These are phyloP conservation scores for Populus simonii DNA, from an alignment of 345 rosid species.

Conservation along the genomic window DNA sequence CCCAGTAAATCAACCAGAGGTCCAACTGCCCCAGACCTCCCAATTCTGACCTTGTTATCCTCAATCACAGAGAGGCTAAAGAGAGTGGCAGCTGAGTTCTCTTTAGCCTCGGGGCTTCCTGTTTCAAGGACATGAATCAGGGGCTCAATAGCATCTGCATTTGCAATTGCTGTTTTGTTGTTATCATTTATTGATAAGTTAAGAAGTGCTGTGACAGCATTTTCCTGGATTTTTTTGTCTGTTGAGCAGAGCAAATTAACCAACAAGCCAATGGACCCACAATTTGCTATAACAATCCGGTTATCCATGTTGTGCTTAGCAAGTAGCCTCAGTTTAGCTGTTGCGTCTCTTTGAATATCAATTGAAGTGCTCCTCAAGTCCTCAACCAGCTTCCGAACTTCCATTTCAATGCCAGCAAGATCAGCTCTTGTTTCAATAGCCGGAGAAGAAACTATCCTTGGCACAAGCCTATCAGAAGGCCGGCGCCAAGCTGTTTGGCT, in stretches of 20 bases:
- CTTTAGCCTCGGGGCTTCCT: constrained; percentile 84
- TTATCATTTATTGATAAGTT: constrained; percentile 79
- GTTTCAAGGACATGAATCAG: constrained; percentile 74
- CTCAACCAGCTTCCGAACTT: constrained; percentile 63
- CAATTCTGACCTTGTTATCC: constrained; percentile 78
- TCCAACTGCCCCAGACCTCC: constrained; percentile 75
- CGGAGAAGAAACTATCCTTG: constrained; percentile 66
- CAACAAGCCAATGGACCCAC: constrained; percentile 62
- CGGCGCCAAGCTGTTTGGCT: constrained; percentile 66
- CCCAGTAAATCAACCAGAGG: constrained; percentile 87
- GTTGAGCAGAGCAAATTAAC: constrained; percentile 57
- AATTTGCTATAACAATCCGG: constrained; percentile 70
- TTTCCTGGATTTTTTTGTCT: constrained; percentile 58
- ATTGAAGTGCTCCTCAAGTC: constrained; percentile 54
- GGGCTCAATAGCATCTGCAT: constrained; percentile 71
- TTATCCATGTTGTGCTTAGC: constrained; percentile 79
- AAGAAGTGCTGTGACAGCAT: constrained; percentile 87
- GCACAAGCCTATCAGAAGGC: constrained; percentile 67
- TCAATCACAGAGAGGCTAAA: constrained; percentile 80
- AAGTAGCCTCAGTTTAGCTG: constrained; percentile 56
- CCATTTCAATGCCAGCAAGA: constrained; percentile 67
- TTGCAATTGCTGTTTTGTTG: constrained; percentile 67
- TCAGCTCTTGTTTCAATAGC: constrained; percentile 65
- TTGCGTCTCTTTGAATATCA: constrained; percentile 63
- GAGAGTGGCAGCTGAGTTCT: constrained; percentile 82